A percentile compares a stretch with the other conserved stretches of the same genome.
Evolutionary conservation across 2,329 filamentous ascomycete genomes (phyloP).

Genomic region (Botrytis tulipae): DNA sequence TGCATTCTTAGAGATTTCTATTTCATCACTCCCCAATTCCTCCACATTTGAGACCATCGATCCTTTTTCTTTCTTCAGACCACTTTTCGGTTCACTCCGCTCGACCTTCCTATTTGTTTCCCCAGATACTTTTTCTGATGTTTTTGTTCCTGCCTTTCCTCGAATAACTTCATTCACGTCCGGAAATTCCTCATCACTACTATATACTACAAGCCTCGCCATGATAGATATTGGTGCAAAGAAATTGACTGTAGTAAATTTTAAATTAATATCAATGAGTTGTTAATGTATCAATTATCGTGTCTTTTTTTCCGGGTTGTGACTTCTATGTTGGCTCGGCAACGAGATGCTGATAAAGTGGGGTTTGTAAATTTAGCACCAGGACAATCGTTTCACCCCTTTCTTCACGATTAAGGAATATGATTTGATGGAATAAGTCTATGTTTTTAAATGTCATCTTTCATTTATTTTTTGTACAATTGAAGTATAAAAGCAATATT

Average conservation of each 20-base stretch:
- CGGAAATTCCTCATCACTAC: constrained; percentile 32
- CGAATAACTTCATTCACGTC: constrained; percentile 25
- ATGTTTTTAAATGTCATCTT: not conserved
- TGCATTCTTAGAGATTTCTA: not conserved
- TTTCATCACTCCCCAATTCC: constrained; percentile 12
- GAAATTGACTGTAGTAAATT: not conserved
- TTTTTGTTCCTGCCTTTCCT: constrained; percentile 3
- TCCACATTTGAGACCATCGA: constrained; percentile 1
- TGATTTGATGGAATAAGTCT: not conserved
- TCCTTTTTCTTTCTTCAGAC: not conserved
- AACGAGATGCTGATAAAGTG: constrained; percentile 15
- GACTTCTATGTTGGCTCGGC: constrained; percentile 18
- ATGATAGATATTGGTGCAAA: constrained; percentile 18
- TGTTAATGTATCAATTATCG: not conserved
- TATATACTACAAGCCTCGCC: constrained; percentile 28
- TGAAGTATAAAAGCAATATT: not conserved
- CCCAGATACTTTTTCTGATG: not conserved
- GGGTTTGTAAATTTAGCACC: not conserved
- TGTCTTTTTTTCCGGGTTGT: constrained; percentile 2
- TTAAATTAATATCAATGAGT: not conserved
- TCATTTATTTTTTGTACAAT: not conserved
- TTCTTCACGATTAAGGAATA: not conserved
- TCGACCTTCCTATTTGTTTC: not conserved
- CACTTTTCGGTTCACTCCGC: not conserved
- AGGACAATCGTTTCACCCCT: not conserved